These are phyloP conservation scores for Solanum etuberosum DNA, from an alignment of 257 asterid species.

Conservation along the genomic window DNA sequence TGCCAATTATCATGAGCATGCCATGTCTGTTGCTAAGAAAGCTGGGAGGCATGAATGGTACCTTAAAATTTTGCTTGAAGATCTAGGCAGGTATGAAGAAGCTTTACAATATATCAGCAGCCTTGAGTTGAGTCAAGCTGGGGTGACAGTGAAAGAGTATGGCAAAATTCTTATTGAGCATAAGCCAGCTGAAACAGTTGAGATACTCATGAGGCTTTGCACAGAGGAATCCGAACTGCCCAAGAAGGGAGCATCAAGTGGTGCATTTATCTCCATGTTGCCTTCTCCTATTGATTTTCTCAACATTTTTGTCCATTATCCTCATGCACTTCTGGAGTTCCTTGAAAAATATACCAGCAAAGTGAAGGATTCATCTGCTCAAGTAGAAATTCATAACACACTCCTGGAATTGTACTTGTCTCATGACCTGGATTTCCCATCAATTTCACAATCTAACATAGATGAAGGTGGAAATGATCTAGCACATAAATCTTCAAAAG, in stretches of 20 bases:
- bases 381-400: slow-evolving; percentile 89
- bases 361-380: slow-evolving; percentile 95
- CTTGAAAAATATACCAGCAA: slow-evolving; percentile 66
- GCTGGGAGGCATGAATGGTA: slow-evolving; percentile 94
- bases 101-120: slow-evolving; percentile 81
- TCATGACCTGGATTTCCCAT: slow-evolving; percentile 65
- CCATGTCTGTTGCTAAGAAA: slow-evolving; percentile 95
- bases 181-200: slow-evolving; percentile 78
- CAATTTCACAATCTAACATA: slow-evolving; percentile 42
- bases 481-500: slow-evolving; percentile 19
- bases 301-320: slow-evolving; percentile 71
- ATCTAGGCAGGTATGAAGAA: slow-evolving; percentile 81
- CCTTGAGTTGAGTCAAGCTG: slow-evolving; percentile 95
- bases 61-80: slow-evolving; percentile 92
- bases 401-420: slow-evolving; percentile 81
- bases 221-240: slow-evolving; percentile 70
- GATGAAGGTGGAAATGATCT: slow-evolving; percentile 27
- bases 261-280: slow-evolving; percentile 68
- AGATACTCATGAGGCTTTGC: slow-evolving; percentile 82
- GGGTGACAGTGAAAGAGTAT: slow-evolving; percentile 84
- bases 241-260: slow-evolving; percentile 38
- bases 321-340: slow-evolving; percentile 86
- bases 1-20: slow-evolving; percentile 96
- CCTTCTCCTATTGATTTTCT: slow-evolving; percentile 98
- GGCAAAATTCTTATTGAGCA: slow-evolving; percentile 88